Conservation (phyloP, 306 rosid species). For the Castanea crenata region DNA sequence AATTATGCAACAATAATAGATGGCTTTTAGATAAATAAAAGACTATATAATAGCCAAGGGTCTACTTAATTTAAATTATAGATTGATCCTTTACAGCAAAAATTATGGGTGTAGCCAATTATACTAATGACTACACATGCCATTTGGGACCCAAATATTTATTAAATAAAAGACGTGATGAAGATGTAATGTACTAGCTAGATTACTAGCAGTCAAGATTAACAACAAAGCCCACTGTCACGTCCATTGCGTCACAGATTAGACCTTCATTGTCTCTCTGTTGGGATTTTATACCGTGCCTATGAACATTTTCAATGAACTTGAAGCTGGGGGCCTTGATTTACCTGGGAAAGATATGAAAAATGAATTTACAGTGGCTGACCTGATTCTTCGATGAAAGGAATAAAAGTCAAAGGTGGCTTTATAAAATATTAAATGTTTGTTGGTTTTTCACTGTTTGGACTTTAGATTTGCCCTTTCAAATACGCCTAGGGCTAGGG, state of each 20-base stretch:
- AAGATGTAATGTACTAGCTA: slow-evolving; percentile 2
- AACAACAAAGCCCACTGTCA: slow-evolving; percentile 49
- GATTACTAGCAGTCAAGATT: slow-evolving; percentile 32
- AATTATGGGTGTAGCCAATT: slow-evolving; percentile 26
- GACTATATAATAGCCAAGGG: not conserved
- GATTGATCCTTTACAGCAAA: not conserved
- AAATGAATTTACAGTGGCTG: slow-evolving; percentile 9
- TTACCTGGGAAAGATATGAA: not conserved
- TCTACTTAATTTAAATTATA: not conserved
- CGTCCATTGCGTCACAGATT: slow-evolving; percentile 38
- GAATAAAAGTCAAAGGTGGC: slow-evolving; percentile 41
- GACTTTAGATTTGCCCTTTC: slow-evolving; percentile 11
- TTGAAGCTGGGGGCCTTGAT: not conserved
- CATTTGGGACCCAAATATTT: slow-evolving; percentile 7
- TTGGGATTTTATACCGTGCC: not conserved
- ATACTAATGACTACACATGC: slow-evolving; percentile 25
- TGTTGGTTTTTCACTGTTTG: slow-evolving; percentile 28
- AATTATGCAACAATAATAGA: slow-evolving; percentile 18
- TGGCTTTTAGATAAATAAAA: not conserved
- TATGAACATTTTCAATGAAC: not conserved
- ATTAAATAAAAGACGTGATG: slow-evolving; percentile 2
- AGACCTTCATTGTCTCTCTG: slow-evolving; percentile 13
- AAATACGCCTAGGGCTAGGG: no score
- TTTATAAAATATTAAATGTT: slow-evolving; percentile 11
- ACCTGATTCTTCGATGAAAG: slow-evolving; percentile 23